Base-by-base conservation (phyloP, 768 basidiomycete species). In the Sistotremastrum suecicum region DNA sequence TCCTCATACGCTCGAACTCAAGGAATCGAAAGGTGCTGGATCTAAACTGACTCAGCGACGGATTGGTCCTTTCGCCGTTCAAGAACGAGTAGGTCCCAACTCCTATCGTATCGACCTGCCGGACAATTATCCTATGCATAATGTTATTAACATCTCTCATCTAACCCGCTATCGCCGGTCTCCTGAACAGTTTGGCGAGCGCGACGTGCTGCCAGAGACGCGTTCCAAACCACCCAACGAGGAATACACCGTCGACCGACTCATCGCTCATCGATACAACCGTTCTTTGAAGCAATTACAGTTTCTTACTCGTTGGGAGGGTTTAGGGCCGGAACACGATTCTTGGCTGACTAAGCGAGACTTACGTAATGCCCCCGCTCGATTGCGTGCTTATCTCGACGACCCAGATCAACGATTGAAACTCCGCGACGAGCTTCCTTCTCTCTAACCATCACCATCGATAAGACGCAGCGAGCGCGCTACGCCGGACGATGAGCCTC, bases 111-210 rank as follows among this genome's bases (percentile, higher is more conserved):
- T 57, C 5, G 11, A 50, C 9, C 8, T 58, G 28, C 50, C 47
- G 2, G 52, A 54, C 4, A 52, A 51, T 1, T 60, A 58, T 37
- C 57, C 56, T 0, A 57, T 56, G 11, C 52, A 55, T 34, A 50
- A 52, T 3, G 50, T 60, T 3, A 46, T 63, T 2, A 58, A 60
- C 40, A 52, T 57, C 3, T 43, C 44, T 7, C 58, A 60, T 36
- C 50, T 60, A 3, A 41, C 52, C 9, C 38, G 35, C 5, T 60
- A 59, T 43, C 30, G 47, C 2, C 6, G 37, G 12, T 57, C 54
- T 2, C 53, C 54, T 0, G 37, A 20, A 0, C 43, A 51, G 40
- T 46, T 55, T 30, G 55, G 51, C 5, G 32, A 42, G 9, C 42
- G 55, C 69, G 68, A 42, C 1, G 37, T 7, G 0, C 40, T 57